phyloP scores from a whole-genome alignment of 1,284 basidiomycete genomes.

The Rhodotorula sp. region DNA sequence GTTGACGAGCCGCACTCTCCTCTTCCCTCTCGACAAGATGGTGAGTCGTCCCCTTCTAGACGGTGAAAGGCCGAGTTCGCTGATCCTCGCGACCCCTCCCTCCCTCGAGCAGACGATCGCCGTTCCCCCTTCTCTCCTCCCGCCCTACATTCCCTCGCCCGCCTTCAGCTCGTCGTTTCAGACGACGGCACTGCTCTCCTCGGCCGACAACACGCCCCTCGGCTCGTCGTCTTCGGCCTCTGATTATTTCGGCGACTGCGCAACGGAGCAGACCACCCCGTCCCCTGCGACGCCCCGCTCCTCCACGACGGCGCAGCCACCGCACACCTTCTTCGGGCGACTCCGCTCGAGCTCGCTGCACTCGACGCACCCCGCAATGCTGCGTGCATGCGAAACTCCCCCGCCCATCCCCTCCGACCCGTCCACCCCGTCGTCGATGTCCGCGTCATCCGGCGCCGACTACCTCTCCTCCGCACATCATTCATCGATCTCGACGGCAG shows the following conservation, averaged over 20 bases:
- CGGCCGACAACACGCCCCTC: not conserved
- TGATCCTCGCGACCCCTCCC: not conserved
- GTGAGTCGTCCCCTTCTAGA: not conserved
- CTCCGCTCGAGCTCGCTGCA: constrained; percentile 19
- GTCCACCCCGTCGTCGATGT: not conserved
- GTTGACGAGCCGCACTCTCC: not conserved
- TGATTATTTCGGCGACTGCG: not conserved
- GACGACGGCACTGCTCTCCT: not conserved
- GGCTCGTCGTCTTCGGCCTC: not conserved
- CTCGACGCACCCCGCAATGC: not conserved
- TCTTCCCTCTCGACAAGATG: not conserved
- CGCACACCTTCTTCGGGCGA: constrained; percentile 21
- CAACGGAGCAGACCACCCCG: not conserved
- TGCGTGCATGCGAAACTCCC: not conserved
- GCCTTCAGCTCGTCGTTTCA: constrained; percentile 3
- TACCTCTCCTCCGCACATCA: not conserved
- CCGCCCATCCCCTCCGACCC: not conserved
- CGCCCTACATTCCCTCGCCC: constrained; percentile 13
- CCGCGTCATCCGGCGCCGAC: not conserved
- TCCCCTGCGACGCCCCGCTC: not conserved
- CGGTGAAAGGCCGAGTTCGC: not conserved
- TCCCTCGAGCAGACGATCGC: not conserved
- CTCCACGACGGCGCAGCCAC: not conserved
- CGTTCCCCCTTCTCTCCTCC: constrained; percentile 2
- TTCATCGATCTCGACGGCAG: not conserved